These are phyloP conservation scores for Brassica napus DNA, from an alignment of 345 rosid genomes.

Conservation along the genomic window Da-Ae NC_063438.1:4895001-4895500, in stretches of 20 bases:
- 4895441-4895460: constrained; percentile 67
- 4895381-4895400: too few relatives aligned
- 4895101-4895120: constrained; percentile 13
- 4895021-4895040: constrained; percentile 58
- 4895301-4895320: neutral
- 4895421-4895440: neutral
- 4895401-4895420: neutral
- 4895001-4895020: constrained; percentile 76
- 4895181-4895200: constrained; percentile 30
- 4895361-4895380: too few relatives aligned
- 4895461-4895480: constrained; percentile 98
- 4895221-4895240: constrained; percentile 36
- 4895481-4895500: constrained; percentile 91
- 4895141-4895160: neutral
- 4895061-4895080: constrained; percentile 36
- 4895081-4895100: constrained; percentile 12
- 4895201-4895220: constrained; percentile 22
- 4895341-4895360: too few relatives aligned
- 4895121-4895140: neutral
- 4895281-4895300: neutral
- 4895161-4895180: constrained; percentile 16
- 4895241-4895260: neutral
- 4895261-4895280: neutral
- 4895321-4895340: neutral
- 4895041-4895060: constrained; percentile 64